Evolutionary conservation across 2,329 filamentous ascomycete genomes (phyloP), one percentile per base, ranked within the genome.

Genomic region (Seiridium cupressi): DNA sequence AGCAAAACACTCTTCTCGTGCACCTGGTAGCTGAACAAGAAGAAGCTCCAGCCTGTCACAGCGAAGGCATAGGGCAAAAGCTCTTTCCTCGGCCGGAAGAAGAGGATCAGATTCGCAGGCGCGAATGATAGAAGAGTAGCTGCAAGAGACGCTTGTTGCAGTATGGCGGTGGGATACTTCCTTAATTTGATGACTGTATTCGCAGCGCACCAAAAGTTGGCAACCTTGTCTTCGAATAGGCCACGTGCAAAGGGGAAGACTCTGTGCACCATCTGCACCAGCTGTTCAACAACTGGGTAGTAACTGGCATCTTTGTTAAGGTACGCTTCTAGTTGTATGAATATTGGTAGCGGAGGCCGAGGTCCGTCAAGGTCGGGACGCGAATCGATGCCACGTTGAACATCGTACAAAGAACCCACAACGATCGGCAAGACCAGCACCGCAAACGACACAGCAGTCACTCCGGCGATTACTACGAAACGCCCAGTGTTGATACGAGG

Each of bases 171-270:
- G 1, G 91, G 87, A 65, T 92, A 95, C 18, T 85, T 79, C 63
- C 90, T 85, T 44, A 99, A 85, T 77, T 99, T 99, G 77, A 97
- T 82, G 59, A 96, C 82, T 1, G 95, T 89, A 72, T 98, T 96
- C 59, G 94, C 82, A 4, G 93, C 89, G 72, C 95, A 99, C 95
- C 95, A 99, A 69, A 97, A 90, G 72, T 99, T 99, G 70, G 95
- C 95, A 26, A 99, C 96, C 76, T 99, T 99, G 79, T 98, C 95
- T 77, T 99, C 96, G 69, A 98, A 99, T 5, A 99, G 79, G 3
- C 95, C 95, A n/a, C 95, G 88, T 1, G 93, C 88, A 71, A 99
- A 97, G 1, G 96, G 95, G 69, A 99, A 98, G 60, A 98, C 85
- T n/a, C 95, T 89, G 73, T 97, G 92, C 9, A 97, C 77, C 67